A percentile compares a stretch with the other conserved stretches of the same genome.
Evolutionary conservation across 768 basidiomycete species (phyloP).

Genomic region (Lepiota venenata): DNA sequence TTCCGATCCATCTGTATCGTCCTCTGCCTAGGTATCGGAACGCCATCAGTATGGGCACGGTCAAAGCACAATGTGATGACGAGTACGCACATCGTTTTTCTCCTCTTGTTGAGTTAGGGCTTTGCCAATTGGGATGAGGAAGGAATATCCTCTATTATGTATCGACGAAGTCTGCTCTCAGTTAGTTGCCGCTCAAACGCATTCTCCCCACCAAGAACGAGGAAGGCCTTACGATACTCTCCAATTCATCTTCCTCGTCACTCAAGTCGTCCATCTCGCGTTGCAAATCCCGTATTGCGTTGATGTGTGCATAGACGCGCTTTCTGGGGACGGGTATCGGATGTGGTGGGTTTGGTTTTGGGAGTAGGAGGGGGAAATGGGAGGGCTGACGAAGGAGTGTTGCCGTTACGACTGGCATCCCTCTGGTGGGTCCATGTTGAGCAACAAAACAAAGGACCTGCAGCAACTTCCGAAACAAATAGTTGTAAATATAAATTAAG

Average conservation of each 20-base stretch:
- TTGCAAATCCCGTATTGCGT: conserved; percentile 61
- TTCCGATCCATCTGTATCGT: conserved; percentile 36
- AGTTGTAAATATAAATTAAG: not conserved
- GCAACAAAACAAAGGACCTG: not conserved
- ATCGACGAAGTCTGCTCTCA: conserved; percentile 49
- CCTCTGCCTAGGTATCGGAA: conserved; percentile 8
- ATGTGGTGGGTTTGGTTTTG: conserved; percentile 61
- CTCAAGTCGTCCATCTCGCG: conserved; percentile 82
- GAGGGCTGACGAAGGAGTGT: conserved; percentile 68
- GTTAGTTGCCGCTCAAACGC: conserved; percentile 2
- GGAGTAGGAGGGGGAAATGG: conserved; percentile 62
- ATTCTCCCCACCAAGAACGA: conserved; percentile 3
- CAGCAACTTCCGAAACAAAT: not conserved
- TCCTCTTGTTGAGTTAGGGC: conserved; percentile 75
- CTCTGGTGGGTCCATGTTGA: not conserved
- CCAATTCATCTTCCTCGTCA: conserved; percentile 81
- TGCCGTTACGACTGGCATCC: conserved; percentile 57
- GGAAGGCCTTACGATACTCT: conserved; percentile 54
- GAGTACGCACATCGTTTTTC: conserved; percentile 69
- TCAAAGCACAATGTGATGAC: not conserved
- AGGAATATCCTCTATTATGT: conserved; percentile 62
- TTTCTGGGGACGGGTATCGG: conserved; percentile 55
- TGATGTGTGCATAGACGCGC: conserved; percentile 54
- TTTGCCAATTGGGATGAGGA: conserved; percentile 71
- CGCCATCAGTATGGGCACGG: not conserved